A percentile compares a stretch with the other conserved stretches of the same genome.
These are phyloP conservation scores for Cutaneotrichosporon arboriforme DNA, from an alignment of 1,284 basidiomycete species.

Conservation along the genomic window DNA sequence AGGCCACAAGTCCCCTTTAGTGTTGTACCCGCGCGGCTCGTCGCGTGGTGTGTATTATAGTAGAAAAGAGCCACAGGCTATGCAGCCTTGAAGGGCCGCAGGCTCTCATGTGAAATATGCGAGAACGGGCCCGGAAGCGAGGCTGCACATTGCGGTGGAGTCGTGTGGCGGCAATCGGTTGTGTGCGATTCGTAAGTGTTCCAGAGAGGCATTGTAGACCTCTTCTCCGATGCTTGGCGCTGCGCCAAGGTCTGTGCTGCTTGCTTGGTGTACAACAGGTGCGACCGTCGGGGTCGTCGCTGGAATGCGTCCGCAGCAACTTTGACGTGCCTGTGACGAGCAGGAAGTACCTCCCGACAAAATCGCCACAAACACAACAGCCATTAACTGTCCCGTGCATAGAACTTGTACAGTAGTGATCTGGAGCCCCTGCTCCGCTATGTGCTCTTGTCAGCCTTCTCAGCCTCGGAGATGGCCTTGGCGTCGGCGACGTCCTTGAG, in stretches of 20 bases:
- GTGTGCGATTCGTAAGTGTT: no score
- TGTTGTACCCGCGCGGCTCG: background rate
- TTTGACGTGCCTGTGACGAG: no score
- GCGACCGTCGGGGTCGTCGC: no score
- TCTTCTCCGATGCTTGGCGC: no score
- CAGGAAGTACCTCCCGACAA: no score
- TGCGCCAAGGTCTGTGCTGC: no score
- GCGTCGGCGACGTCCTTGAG: background rate
- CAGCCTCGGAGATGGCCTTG: background rate
- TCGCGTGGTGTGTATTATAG: background rate
- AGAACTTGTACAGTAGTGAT: background rate
- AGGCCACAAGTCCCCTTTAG: background rate
- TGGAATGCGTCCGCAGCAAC: no score
- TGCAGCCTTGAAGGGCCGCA: background rate
- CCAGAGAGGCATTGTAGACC: no score
- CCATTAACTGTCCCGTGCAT: slow-evolving; percentile 2
- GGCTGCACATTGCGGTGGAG: background rate
- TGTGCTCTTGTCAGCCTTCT: background rate
- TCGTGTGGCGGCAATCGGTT: no score
- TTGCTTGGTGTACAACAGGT: no score
- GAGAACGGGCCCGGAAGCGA: background rate
- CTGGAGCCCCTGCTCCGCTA: background rate
- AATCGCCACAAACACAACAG: no score
- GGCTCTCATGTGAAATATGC: background rate
- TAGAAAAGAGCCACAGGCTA: no score